Evolutionary conservation across 805 yeast species (phyloP).

Genomic region (Wickerhamomyces tratensis): DNA sequence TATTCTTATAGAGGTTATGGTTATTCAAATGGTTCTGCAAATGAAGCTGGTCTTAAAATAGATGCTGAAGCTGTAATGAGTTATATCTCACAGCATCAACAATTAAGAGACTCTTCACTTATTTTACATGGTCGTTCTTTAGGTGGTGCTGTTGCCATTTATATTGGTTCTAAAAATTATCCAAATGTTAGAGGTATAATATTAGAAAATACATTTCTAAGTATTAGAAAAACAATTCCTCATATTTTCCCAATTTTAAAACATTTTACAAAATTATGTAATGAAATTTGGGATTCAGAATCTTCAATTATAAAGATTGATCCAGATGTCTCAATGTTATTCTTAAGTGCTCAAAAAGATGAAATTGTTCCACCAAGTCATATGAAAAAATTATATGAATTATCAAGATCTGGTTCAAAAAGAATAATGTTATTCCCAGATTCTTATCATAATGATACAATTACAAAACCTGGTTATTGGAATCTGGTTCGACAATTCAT

Average conservation of each 20-base stretch:
- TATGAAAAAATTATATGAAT: constrained; percentile 49
- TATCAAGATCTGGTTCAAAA: constrained; percentile 44
- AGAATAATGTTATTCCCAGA: constrained; percentile 41
- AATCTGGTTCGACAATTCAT: constrained; percentile 49
- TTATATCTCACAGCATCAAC: constrained; percentile 43
- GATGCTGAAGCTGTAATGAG: constrained; percentile 72
- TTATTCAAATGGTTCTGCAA: constrained; percentile 61
- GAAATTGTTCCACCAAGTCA: constrained; percentile 90
- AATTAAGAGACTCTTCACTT: constrained; percentile 41
- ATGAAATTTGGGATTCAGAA: constrained; percentile 81
- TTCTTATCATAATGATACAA: constrained; percentile 79
- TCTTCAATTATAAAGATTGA: constrained; percentile 40
- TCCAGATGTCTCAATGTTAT: constrained; percentile 50
- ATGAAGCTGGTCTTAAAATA: constrained; percentile 68
- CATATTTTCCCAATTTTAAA: constrained; percentile 63
- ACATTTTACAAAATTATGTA: constrained; percentile 51
- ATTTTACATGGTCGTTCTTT: constrained; percentile 80
- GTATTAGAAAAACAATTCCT: constrained; percentile 62
- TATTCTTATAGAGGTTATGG: constrained; percentile 94
- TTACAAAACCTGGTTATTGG: constrained; percentile 74
- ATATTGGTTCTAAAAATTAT: constrained; percentile 57
- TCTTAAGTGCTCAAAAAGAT: constrained; percentile 67
- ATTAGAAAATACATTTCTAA: constrained; percentile 79
- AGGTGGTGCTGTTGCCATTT: constrained; percentile 92
- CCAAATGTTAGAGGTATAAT: constrained; percentile 50